Base-by-base conservation (phyloP, 179 eudicot species). In the Drosera spatulata region DNA sequence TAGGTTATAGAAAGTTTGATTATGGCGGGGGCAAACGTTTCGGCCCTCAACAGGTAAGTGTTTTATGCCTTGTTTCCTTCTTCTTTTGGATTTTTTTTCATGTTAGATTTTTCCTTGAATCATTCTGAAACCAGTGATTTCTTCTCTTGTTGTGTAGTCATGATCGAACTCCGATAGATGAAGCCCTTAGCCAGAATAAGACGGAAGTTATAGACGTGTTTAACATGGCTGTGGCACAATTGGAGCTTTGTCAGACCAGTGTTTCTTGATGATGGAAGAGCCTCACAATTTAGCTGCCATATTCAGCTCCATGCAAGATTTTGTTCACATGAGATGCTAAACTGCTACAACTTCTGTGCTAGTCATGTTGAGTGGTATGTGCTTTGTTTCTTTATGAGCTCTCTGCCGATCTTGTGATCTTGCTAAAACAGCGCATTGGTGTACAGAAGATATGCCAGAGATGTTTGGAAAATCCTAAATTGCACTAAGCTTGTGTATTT, bases 141-240 rank as follows among this genome's bases (percentile, higher is more conserved):
- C 56, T 46, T 50, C 50, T 53, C n/a, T 39, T 8, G 5, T 39
- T 69, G 51, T 15, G 43, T 66, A 90, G 97, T 71, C 87, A 85
- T 61, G 97, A 91, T 64, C 74, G 80, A 14, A 82, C 95, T 12
- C 96, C 98, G 2, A 55, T 88, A 55, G 96, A 83, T 50, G 96
- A 88, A 75, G 96, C 87, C 10, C 64, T 84, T 55, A 64, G 71
- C 42, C 57, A 63, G 41, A 95, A 82, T 33, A 91, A 91, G 79
- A 73, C 73, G 85, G 82, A 85, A 3, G 75, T 91, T 41, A 45
- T 91, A 7, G 88, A 91, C 53, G 96, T 95, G 0, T 82, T 91
- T 37, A 82, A 82, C 39, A 64, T 64, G 51, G 82, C 85, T 43
- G 83, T 76, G 22, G 84, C 87, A 10, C 88, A 88, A 59, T 50